Base-by-base conservation (phyloP, 2,329 filamentous ascomycete species). In the Apiospora arundinis region DNA sequence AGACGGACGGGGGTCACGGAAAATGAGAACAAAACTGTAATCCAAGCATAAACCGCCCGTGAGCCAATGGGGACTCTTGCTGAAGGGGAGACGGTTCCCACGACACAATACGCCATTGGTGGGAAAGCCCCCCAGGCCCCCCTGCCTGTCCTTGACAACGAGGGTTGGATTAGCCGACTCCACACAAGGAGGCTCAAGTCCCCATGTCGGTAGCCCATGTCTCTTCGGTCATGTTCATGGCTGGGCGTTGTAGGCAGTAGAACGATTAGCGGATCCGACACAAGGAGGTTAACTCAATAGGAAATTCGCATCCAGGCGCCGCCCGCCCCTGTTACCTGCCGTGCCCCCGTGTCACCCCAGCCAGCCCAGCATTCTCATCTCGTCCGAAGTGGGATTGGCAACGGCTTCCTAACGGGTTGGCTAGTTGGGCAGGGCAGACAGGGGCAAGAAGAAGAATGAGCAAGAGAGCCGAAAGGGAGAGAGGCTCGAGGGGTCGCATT, bases 1-100 rank as follows among this genome's bases (percentile, higher is more conserved):
- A 52, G 69, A 44, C 68, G 11, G 48, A 60, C 25, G 49, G 49
- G 40, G 52, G 66, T 40, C 60, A 67, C 70, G 40, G 40, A 63
- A 45, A 18, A 67, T 67, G 40, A 44, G 25, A 14, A 32, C 32
- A 32, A 25, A 45, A 67, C 40, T 32, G 44, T 28, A 67, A 46
- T 9, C 65, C 65, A 67, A 45, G 65, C 65, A 67, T 21, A 45
- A 18, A 6, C 18, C n/a, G n/a, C 2, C 18, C 32, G 5, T 3
- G 8, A 40, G 32, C 56, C 56, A 63, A 63, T 63, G 18, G 32
- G 8, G 56, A 14, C 56, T 63, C 56, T n/a, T 14, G 18, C 32
- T 40, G 16, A 11, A 18, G 3, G 21, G 2, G 28, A 37, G 18
- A 11, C 56, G 21, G 56, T 63, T 63, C 32, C 56, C 56, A 63